These are phyloP conservation scores for Colletotrichum echinochloae DNA, from an alignment of 2,329 filamentous ascomycete species.

Conservation along the genomic window DNA sequence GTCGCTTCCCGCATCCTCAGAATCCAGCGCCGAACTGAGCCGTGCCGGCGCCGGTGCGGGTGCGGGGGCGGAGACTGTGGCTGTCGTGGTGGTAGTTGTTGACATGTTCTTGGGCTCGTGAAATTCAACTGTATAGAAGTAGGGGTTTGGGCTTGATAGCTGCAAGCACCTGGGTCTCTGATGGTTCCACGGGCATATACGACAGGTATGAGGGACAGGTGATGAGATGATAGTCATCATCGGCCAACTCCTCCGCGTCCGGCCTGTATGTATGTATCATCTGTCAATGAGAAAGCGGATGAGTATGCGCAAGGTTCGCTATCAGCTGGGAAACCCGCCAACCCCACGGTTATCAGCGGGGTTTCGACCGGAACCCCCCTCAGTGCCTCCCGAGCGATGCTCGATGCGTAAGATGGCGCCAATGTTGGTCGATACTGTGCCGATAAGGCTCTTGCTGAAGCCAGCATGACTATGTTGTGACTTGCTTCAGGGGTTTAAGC, in stretches of 20 bases:
- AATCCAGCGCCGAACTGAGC: slow-evolving; percentile 31
- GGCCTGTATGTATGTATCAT: too few species aligned
- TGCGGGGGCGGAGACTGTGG: background rate
- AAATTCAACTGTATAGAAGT: background rate
- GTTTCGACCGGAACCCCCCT: background rate
- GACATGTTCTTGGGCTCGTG: slow-evolving; percentile 25
- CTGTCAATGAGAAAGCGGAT: slow-evolving; percentile 14
- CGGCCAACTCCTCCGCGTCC: slow-evolving; percentile 27
- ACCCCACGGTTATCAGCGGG: slow-evolving; percentile 14
- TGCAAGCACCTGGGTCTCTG: background rate
- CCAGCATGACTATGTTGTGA: too few species aligned
- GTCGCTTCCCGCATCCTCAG: slow-evolving; percentile 15
- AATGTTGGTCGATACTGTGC: too few species aligned
- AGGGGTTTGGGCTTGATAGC: background rate
- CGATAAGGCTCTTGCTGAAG: too few species aligned
- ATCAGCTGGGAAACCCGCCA: slow-evolving; percentile 30
- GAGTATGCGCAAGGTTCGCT: slow-evolving; percentile 26
- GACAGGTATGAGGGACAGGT: background rate
- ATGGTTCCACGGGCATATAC: background rate
- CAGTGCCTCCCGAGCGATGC: background rate
- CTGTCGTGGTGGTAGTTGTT: slow-evolving; percentile 26
- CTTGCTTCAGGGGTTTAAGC: background rate
- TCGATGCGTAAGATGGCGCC: background rate
- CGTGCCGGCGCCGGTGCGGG: slow-evolving; percentile 19
- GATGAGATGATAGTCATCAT: background rate